Conservation (phyloP, 2,329 filamentous ascomycete genomes). For the Colletotrichum sp. region DNA sequence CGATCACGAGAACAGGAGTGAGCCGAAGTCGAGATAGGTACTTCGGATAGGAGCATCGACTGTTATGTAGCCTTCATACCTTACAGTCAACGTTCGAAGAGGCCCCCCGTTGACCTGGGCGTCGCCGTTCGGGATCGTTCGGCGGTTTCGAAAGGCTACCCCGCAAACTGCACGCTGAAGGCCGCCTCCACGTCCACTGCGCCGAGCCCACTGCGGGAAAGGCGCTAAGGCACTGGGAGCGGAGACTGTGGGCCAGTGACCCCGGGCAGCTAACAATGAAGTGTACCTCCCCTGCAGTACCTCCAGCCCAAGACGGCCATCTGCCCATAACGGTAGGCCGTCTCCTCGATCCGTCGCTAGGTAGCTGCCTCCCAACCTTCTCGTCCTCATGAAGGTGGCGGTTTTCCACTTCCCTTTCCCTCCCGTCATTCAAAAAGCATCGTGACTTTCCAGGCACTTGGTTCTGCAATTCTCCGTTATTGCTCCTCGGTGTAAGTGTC, state of each 20-base stretch:
- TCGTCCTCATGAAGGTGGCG: not conserved
- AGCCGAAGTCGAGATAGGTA: not conserved
- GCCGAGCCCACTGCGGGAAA: not conserved
- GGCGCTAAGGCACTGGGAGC: constrained; percentile 2
- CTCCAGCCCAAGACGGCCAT: constrained; percentile 5
- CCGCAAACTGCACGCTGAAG: constrained; percentile 13
- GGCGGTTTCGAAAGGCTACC: constrained; percentile 18
- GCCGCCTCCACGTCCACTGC: not conserved
- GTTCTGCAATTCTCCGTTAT: not conserved
- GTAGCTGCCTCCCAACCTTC: not conserved
- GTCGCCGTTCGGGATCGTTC: constrained; percentile 1
- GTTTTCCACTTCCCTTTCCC: not conserved
- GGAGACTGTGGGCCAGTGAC: constrained; percentile 1
- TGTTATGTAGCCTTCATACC: not conserved
- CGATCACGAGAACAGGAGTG: not conserved
- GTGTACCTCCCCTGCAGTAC: not conserved
- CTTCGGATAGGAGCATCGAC: not conserved
- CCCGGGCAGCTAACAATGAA: not conserved
- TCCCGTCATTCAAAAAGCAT: not conserved
- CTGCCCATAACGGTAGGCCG: not conserved
- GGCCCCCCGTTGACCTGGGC: not conserved
- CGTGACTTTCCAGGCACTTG: not conserved
- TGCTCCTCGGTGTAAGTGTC: not conserved
- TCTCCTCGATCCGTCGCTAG: not conserved
- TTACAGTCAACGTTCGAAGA: not conserved